Base-by-base conservation (phyloP, 2,329 filamentous ascomycete genomes). In the Epichloe gansuensis region DNA sequence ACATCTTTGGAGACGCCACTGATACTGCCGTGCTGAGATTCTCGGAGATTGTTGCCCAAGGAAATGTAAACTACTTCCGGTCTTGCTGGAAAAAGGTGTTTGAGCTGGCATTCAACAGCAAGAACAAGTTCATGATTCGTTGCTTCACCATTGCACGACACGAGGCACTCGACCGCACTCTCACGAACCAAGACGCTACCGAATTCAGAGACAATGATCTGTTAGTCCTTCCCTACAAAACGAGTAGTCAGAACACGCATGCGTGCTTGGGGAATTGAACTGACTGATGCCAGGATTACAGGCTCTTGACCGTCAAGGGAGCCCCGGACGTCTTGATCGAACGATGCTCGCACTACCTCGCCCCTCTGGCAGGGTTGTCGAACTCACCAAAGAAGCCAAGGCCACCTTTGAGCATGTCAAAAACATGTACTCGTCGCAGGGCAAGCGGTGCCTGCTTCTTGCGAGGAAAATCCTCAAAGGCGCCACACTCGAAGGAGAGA, bases 101-200 rank as follows among this genome's bases (percentile, higher is more conserved):
- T 59, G 81, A 85, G 51, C 71, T 88, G 31, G 79, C 83, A 0
- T 91, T 91, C 66, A 90, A 90, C 69, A 88, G 83, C 68, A 88
- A 88, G 72, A 90, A 89, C 69, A 91, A 91, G 67, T 90, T 82
- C 63, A 90, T 89, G 81, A 78, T 90, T 52, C 75, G 80, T 37
- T 76, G 82, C 0, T 77, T 84, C 48, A 72, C 72, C 2, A 58
- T 76, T 41, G 67, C 65, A 2, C 62, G 69, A 34, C 62, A 65
- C n/a, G 63, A 63, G 50, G 58, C 55, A 2, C 46, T 65, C 8
- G 38, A 48, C 1, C 65, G 69, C n/a, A 73, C 72, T 1, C 56
- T 78, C 4, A 64, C 71, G 1, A 51, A 60, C 3, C 60, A 57
- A 6, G 69, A 69, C 21, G 67, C 65, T 1, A 55, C 62, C 5